Evolutionary conservation across 306 rosid genomes (phyloP).

Genomic region (Rosa lucieae): DNA sequence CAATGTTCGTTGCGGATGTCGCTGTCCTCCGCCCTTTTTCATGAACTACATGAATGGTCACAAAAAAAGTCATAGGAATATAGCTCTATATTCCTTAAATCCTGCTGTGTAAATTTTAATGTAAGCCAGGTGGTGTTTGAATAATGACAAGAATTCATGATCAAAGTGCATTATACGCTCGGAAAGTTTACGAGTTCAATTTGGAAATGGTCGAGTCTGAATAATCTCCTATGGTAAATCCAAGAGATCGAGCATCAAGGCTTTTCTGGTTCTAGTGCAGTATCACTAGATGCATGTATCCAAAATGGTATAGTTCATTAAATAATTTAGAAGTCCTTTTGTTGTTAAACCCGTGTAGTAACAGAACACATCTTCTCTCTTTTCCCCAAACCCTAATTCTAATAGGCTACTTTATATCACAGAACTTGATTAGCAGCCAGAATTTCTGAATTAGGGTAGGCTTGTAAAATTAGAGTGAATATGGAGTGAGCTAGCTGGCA

Average conservation of each 20-base stretch:
- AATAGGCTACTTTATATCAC: neutral
- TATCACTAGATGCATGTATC: neutral
- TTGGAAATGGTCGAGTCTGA: neutral
- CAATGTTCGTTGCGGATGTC: constrained; percentile 12
- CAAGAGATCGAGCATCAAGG: neutral
- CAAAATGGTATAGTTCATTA: neutral
- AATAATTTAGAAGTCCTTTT: neutral
- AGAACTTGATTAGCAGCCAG: neutral
- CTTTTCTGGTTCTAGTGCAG: constrained; percentile 4
- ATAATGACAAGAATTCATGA: constrained; percentile 38
- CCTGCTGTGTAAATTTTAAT: constrained; percentile 41
- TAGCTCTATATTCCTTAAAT: constrained; percentile 26
- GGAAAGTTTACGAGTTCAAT: neutral
- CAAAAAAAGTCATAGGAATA: constrained; percentile 20
- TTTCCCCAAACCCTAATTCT: constrained; percentile 7
- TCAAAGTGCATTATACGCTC: neutral
- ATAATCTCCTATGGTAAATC: neutral
- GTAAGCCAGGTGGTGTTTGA: constrained; percentile 41
- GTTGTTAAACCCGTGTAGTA: neutral
- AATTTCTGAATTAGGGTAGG: neutral
- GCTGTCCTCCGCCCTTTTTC: constrained; percentile 9
- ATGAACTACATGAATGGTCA: constrained; percentile 36
- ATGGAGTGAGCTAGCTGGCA: neutral
- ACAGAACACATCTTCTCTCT: neutral
- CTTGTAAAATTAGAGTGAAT: neutral